Evolutionary conservation across 2,329 filamentous ascomycete species (phyloP), one percentile per base, ranked within the genome.

Genomic region (Fusarium burgessii): DNA sequence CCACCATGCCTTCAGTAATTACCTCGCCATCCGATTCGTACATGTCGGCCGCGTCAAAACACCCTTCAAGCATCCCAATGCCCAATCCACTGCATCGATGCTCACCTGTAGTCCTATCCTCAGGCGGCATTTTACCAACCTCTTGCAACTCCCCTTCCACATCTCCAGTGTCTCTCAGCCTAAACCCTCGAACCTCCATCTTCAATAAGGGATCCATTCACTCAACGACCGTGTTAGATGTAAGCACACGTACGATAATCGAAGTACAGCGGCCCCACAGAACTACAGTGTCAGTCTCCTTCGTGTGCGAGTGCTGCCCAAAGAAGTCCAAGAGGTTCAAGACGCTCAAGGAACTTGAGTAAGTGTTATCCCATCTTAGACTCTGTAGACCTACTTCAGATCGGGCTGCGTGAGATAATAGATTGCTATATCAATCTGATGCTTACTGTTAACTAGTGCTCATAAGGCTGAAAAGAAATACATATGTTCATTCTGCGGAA

Each of bases 381-480:
- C n/a, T n/a, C n/a, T n/a, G n/a, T n/a, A n/a, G n/a, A n/a, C n/a
- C n/a, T n/a, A n/a, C n/a, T n/a, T n/a, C n/a, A n/a, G n/a, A n/a
- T n/a, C n/a, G n/a, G 58, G 35, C 32, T 70, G 46, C 43, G 33
- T 59, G 29, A 62, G 61, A 62, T 35, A 38, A 40, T 58, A 35
- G 41, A 20, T 5, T 41, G 4, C 18, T 47, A n/a, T 40, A 58
- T 70, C 18, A 12, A 32, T 17, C 33, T 17, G 27, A 42, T 57
- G 77, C 77, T 78, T 70, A 79, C 70, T 36, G 62, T 42, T 52
- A 50, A 56, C 20, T 77, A 98, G 95, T 70, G 85, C 91, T 46
- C 95, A 98, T 80, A 93, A 96, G 81, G 91, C 93, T 78, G 96
- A 98, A 81, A 98, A 98, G 81, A 95, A 98, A 81, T 98, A 98